Conservation (phyloP, 306 rosid species). For the Vigna reflexopilosa region DNA sequence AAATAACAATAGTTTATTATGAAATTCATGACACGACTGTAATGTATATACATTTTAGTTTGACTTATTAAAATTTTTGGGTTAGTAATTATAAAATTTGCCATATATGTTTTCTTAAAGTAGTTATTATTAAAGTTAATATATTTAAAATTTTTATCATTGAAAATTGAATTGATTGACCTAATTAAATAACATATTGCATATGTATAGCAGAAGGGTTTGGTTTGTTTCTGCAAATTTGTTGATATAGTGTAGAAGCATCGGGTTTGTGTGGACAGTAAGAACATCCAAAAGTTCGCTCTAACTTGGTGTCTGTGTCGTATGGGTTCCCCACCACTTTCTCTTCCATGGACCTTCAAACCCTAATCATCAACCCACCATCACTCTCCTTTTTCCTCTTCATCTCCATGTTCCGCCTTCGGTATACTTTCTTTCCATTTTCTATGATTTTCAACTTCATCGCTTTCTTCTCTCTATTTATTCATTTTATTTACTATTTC, state of each 20-base stretch:
- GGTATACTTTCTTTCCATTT: constrained; percentile 39
- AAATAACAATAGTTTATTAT: no score
- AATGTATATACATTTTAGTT: no score
- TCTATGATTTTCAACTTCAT: constrained; percentile 2
- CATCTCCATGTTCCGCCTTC: constrained; percentile 34
- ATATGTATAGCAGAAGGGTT: background rate
- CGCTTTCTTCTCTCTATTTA: constrained; percentile 16
- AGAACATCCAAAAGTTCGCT: constrained; percentile 36
- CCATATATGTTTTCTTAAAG: no score
- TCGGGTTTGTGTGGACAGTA: constrained; percentile 40
- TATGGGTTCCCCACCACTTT: constrained; percentile 46
- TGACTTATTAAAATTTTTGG: no score
- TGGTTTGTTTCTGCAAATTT: constrained; percentile 21
- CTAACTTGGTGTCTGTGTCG: background rate
- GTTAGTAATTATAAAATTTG: no score
- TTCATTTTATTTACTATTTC: background rate
- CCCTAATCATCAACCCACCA: constrained; percentile 48
- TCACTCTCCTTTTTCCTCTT: constrained; percentile 8
- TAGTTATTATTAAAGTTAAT: no score
- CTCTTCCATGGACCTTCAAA: constrained; percentile 40
- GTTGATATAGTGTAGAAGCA: constrained; percentile 23
- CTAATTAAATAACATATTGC: no score
- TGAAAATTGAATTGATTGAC: no score
- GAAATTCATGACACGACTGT: no score
- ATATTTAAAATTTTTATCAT: no score